Base-by-base conservation (phyloP, 1,284 basidiomycete genomes). In the Termitomyces sp. region DNA sequence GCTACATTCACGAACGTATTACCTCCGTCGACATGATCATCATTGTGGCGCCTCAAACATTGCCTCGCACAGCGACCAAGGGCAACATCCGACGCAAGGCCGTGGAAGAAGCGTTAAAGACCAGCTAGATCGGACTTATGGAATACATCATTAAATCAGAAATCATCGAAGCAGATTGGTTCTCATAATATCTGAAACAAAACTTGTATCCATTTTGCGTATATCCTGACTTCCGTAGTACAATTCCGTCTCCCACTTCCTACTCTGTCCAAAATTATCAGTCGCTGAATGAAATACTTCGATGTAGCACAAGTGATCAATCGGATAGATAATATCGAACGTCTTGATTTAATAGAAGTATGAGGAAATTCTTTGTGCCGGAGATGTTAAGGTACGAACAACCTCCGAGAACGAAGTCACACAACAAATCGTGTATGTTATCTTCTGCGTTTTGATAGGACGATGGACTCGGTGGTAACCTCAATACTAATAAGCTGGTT, bases 1-100 rank as follows among this genome's bases (percentile, higher is more conserved):
- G 84, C 58, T 87, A 87, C 67, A 70, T 84, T 47, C 84, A 87
- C 66, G 84, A 87, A 65, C 81, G 81, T 33, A 82, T 87, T 65
- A 73, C 74, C 1, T 76, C 75, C 8, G 62, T 75, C 10, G 73
- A 78, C 41, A 72, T 80, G 70, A 77, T 88, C 62, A 64, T 87
- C 54, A 69, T 87, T 40, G 82, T 84, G 6, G 71, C 77, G n/a
- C 69, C 70, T 38, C 73, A 74, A 55, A 75, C 81, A 1, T 72
- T 87, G 47, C 84, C 84, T 38, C 74, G 84, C 56, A 88, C 84
- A 0, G 77, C 74, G 15, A 58, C 54, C 13, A 87, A 88, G 67
- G 84, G 84, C 31, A 87, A 87, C 62, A 81, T 87, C 60, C 76
- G 85, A 44, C 78, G 85, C 54, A 74, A 72, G 56, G 83, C 82